Percentiles rank a stretch among this genome's conserved stretches.
phyloP scores from a whole-genome alignment of 2,329 filamentous ascomycete genomes.

The Sclerotinia glacialis region DNA sequence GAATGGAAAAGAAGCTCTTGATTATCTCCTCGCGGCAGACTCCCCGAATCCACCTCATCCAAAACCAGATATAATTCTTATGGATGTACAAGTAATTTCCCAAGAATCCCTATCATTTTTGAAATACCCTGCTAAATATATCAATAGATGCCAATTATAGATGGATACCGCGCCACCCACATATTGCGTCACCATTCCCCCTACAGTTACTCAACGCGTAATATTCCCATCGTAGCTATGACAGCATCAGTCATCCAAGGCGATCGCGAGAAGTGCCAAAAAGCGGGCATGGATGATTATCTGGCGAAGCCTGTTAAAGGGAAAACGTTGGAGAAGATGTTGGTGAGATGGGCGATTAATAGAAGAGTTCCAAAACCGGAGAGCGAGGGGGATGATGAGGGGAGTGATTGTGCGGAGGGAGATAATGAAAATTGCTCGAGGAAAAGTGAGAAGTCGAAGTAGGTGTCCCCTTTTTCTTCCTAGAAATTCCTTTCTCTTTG shows the following conservation, averaged over 20 bases:
- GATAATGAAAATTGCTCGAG: slow-evolving; percentile 24
- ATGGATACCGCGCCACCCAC: slow-evolving; percentile 75
- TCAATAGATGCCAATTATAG: slow-evolving; percentile 62
- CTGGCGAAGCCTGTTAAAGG: slow-evolving; percentile 71
- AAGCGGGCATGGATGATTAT: slow-evolving; percentile 75
- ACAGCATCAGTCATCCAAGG: slow-evolving; percentile 76
- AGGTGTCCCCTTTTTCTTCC: background rate
- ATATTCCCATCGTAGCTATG: slow-evolving; percentile 78
- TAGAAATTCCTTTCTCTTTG: background rate
- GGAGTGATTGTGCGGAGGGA: slow-evolving; percentile 33
- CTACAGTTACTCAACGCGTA: slow-evolving; percentile 57
- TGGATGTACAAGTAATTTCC: slow-evolving; percentile 60
- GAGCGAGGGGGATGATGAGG: slow-evolving; percentile 23
- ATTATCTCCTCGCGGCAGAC: slow-evolving; percentile 62
- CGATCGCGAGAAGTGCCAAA: slow-evolving; percentile 69
- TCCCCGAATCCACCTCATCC: slow-evolving; percentile 32
- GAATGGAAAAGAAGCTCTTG: slow-evolving; percentile 76
- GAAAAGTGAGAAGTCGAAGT: slow-evolving; percentile 1
- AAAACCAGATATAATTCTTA: slow-evolving; percentile 69
- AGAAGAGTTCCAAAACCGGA: slow-evolving; percentile 39
- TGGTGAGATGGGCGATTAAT: slow-evolving; percentile 63
- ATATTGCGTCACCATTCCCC: slow-evolving; percentile 65
- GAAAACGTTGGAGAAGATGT: slow-evolving; percentile 65
- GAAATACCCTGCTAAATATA: background rate
- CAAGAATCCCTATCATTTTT: background rate